phyloP scores from a whole-genome alignment of 2,329 filamentous ascomycete genomes.

The Stagonosporopsis cucurbitacearum region DNA sequence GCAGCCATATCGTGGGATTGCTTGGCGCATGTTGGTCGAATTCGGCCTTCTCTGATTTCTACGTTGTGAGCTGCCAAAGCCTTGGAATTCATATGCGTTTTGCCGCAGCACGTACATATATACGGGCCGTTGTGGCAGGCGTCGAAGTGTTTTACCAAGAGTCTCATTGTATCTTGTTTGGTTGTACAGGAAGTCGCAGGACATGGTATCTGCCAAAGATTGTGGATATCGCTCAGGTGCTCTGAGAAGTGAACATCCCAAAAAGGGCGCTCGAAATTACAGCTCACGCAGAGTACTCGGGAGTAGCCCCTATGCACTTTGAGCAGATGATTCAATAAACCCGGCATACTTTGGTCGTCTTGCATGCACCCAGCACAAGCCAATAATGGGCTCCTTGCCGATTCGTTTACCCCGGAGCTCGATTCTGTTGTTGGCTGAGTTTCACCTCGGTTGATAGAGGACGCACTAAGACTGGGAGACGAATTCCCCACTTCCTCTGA shows the following conservation, averaged over 20 bases:
- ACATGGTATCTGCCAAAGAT: neutral
- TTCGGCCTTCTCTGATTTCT: neutral
- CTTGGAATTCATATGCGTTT: neutral
- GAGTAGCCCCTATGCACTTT: neutral
- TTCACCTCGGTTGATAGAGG: neutral
- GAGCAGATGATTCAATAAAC: neutral
- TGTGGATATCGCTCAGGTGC: neutral
- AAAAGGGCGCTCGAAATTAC: neutral
- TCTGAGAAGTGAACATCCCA: neutral
- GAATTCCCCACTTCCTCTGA: neutral
- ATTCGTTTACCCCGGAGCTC: neutral
- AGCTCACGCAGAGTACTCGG: neutral
- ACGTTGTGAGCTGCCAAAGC: neutral
- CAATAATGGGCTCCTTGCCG: neutral
- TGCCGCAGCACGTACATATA: neutral
- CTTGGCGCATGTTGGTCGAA: neutral
- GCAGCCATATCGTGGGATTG: neutral
- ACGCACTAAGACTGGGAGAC: neutral
- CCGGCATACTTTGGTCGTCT: neutral
- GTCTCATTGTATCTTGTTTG: neutral
- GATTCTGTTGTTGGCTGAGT: neutral
- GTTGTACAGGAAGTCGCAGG: neutral
- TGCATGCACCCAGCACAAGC: neutral
- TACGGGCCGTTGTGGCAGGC: neutral
- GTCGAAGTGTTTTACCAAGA: neutral